Conservation (phyloP, 2,329 filamentous ascomycete species). For the Plenodomus tracheiphilus region DNA sequence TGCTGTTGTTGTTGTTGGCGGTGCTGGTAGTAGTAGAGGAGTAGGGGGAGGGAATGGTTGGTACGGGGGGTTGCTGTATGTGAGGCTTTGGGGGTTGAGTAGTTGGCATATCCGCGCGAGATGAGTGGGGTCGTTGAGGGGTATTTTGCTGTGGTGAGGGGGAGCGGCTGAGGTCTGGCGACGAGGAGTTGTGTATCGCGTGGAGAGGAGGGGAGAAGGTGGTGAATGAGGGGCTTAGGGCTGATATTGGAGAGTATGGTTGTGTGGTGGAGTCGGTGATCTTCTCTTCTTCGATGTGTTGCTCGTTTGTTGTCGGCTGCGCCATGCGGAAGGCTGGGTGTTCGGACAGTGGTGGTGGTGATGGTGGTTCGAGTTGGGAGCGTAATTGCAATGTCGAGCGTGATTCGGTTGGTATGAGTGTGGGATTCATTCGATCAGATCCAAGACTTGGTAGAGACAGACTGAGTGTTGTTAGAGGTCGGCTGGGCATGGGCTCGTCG, state of each 20-base stretch:
- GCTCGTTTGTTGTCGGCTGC: constrained; percentile 12
- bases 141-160: background rate
- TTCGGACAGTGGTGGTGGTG: constrained; percentile 3
- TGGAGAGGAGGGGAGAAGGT: background rate
- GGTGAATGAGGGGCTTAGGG: background rate
- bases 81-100: background rate
- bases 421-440: background rate
- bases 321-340: constrained; percentile 11
- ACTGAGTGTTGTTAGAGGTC: too few relatives aligned
- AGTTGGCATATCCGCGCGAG: background rate
- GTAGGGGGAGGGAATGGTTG: too few relatives aligned
- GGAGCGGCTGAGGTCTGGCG: background rate
- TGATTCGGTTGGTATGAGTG: background rate
- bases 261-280: background rate
- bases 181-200: background rate
- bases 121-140: background rate
- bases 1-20: constrained; percentile 3
- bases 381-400: constrained; percentile 10
- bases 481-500: too few relatives aligned
- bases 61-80: background rate
- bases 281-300: constrained; percentile 8
- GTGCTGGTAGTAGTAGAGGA: too few relatives aligned
- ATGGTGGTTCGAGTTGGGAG: background rate
- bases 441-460: background rate
- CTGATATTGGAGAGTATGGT: background rate